These are phyloP conservation scores for Pythium inflatum DNA, from an alignment of 352 stramenopile species.

Conservation along the genomic window DNA sequence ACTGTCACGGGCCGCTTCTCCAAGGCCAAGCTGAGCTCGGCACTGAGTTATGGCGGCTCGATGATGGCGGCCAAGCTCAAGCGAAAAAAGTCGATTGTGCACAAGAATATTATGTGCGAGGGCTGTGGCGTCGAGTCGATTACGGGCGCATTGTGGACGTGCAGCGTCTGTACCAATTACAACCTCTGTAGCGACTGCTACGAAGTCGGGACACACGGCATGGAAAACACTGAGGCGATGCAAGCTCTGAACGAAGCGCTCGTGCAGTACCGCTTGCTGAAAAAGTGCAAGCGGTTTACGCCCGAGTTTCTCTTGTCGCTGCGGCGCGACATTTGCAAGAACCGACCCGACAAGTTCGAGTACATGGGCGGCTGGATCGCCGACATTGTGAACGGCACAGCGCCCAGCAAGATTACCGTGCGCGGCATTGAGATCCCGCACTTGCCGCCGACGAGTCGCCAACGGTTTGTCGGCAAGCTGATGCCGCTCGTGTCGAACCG, in stretches of 20 bases:
- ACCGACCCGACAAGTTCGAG: slow-evolving; percentile 79
- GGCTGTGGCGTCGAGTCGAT: slow-evolving; percentile 77
- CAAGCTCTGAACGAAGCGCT: slow-evolving; percentile 70
- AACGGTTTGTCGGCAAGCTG: slow-evolving; percentile 75
- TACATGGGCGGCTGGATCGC: slow-evolving; percentile 84
- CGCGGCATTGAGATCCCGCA: slow-evolving; percentile 81
- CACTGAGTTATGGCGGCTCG: slow-evolving; percentile 61
- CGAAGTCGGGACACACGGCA: slow-evolving; percentile 66
- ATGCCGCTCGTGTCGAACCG: slow-evolving; percentile 84
- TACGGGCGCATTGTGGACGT: slow-evolving; percentile 65
- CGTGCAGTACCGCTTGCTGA: slow-evolving; percentile 70
- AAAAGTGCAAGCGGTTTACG: slow-evolving; percentile 81
- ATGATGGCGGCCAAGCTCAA: slow-evolving; percentile 70
- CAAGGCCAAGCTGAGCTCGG: slow-evolving; percentile 61
- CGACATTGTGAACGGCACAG: slow-evolving; percentile 70
- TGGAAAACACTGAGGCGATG: slow-evolving; percentile 76
- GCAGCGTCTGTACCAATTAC: slow-evolving; percentile 72
- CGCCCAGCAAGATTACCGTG: slow-evolving; percentile 75
- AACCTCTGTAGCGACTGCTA: slow-evolving; percentile 78
- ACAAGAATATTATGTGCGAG: slow-evolving; percentile 69
- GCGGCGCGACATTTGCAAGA: slow-evolving; percentile 80
- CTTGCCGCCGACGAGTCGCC: slow-evolving; percentile 51
- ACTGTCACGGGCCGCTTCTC: slow-evolving; percentile 35
- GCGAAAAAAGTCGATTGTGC: slow-evolving; percentile 68
- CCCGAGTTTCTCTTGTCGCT: slow-evolving; percentile 74